Evolutionary conservation across 78 protist genomes (phyloP), one percentile per base, ranked within the genome.

Genomic region (Acrasis kona): DNA sequence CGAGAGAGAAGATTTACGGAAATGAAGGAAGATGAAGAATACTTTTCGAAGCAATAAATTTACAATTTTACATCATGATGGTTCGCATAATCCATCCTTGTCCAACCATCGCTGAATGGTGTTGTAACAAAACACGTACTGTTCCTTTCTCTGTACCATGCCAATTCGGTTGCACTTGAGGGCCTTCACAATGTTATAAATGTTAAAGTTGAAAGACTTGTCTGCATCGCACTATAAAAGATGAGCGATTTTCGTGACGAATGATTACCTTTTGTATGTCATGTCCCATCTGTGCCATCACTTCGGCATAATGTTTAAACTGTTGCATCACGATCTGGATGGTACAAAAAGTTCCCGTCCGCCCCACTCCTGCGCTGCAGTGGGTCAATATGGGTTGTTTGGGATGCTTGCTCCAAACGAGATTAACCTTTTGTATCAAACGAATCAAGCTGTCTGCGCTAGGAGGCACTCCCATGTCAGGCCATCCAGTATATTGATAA

Each of bases 301-400:
- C n/a, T n/a, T n/a, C n/a, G 65, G 2, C 41, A 73, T 70, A 31
- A 40, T 42, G 30, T 5, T 70, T 78, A 50, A 81, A 36, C 29
- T 67, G 72, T 28, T 71, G 79, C 28, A 69, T 65, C 38, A 66
- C 40, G 0, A 70, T 74, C n/a, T 85, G 90, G n/a, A 83, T 75
- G 10, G 88, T 81, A n/a, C 81, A 78, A 69, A 85, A 89, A 30
- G 88, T 84, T 10, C 93, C 93, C 3, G 90, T 85, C 42, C 93
- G 79, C 4, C 93, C 93, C 37, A 89, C 81, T 31, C 93, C 93
- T 0, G 89, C 93, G 61, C 84, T 70, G 80, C 93, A 89, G 65
- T 89, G 93, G 2, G 85, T 89, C 0, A 89, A 69, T 4, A 85
- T 77, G 5, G 93, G 93, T 3, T 10, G 6, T 8, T 77, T 64